Base-by-base conservation (phyloP, 495 filamentous ascomycete species). In the Lichenothelia convexa region DNA sequence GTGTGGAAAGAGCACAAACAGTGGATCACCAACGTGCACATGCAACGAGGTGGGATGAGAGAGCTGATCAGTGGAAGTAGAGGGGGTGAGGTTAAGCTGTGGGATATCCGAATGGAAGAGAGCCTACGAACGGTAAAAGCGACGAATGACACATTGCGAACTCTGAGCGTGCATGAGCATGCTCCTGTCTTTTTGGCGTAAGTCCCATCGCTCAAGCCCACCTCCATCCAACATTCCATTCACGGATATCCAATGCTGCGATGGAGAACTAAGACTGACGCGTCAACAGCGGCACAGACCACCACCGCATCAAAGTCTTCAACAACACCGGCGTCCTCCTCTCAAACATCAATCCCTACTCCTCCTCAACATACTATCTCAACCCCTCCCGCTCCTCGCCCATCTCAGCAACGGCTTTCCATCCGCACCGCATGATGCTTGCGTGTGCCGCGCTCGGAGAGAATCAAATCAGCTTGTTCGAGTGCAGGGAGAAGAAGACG, bases 121-220 rank as follows among this genome's bases (percentile, higher is more conserved):
- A 72, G 78, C 4, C 62, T 93, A 18, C 69, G 71, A 36, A 73
- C 73, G 5, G 80, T 91, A 41, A 58, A 66, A 38, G 73, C 80
- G 1, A 85, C 79, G n/a, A 75, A 64, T 32, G 75, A 82, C 43
- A 79, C 78, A 11, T 63, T 93, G 44, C 65, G 83, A 43, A 87
- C 80, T 15, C 67, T 93, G 41, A 86, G 80, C 51, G 83, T 89
- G 18, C 89, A 99, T 57, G 89, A 99, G 54, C 91, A 95, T 58
- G 73, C 92, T 31, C 89, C 89, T 20, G 86, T 99, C 5, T 92
- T 95, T 63, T 83, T 83, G 48, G 74, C 86, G 84, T 93, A 80
- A 60, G 80, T 73, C 19, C 22, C 32, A 5, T 30, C 32, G 31
- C 18, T 18, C 7, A 13, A 16, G 18, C 13, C 12, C 21, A 5